These are phyloP conservation scores for Fabrea salina DNA, from an alignment of 169 alveolate species.

Conservation along the genomic window DNA sequence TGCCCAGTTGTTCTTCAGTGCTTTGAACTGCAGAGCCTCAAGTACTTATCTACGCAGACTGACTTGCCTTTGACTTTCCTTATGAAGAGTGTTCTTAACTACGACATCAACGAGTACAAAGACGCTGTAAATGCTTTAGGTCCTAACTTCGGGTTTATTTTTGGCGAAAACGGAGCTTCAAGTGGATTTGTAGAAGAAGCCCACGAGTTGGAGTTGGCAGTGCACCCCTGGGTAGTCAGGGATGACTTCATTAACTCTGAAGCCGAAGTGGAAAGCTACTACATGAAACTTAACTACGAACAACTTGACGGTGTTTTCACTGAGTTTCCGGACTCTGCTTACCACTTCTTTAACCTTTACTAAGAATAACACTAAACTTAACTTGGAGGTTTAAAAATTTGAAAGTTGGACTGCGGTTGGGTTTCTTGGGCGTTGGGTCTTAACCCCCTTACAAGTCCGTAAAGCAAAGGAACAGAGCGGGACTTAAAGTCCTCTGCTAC, in stretches of 20 bases:
- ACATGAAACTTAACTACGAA: background rate
- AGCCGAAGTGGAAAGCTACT: slow-evolving; percentile 22
- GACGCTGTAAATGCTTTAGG: slow-evolving; percentile 55
- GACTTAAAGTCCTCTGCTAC: slow-evolving; percentile 39
- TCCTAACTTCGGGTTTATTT: slow-evolving; percentile 34
- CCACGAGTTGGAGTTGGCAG: slow-evolving; percentile 33
- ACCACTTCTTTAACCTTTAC: background rate
- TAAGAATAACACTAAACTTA: too few relatives aligned
- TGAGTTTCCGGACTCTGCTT: slow-evolving; percentile 50
- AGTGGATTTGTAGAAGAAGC: slow-evolving; percentile 30
- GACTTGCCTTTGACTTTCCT: slow-evolving; percentile 51
- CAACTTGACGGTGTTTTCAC: slow-evolving; percentile 52
- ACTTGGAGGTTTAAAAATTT: too few relatives aligned
- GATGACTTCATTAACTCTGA: slow-evolving; percentile 38
- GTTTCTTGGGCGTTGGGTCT: slow-evolving; percentile 14
- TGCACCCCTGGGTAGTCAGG: slow-evolving; percentile 45
- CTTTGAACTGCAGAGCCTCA: slow-evolving; percentile 40
- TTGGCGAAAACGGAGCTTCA: background rate
- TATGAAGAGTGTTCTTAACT: slow-evolving; percentile 1
- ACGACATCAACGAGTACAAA: slow-evolving; percentile 20
- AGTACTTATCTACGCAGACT: slow-evolving; percentile 26
- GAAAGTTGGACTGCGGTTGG: too few relatives aligned
- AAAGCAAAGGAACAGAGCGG: slow-evolving; percentile 38
- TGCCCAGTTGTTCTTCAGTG: slow-evolving; percentile 56
- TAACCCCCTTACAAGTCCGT: slow-evolving; percentile 36